Evolutionary conservation across 371 early-diverging fungal genomes (phyloP).

Genomic region (Apophysomyces elegans): DNA sequence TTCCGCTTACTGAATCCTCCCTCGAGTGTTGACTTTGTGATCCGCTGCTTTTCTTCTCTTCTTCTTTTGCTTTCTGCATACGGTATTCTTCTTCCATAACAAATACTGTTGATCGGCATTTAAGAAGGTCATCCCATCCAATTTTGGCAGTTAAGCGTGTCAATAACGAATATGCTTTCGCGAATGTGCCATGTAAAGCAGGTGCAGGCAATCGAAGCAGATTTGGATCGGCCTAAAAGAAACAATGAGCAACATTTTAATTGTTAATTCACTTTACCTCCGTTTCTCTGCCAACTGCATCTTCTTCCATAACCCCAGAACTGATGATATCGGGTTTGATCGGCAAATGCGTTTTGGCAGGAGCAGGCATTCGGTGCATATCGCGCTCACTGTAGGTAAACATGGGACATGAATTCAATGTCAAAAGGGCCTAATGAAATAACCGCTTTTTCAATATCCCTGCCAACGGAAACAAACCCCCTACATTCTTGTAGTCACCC

Average conservation of each 20-base stretch:
- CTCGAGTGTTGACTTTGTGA: constrained; percentile 23
- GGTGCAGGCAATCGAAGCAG: constrained; percentile 86
- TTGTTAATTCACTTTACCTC: constrained; percentile 47
- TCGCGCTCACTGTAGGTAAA: constrained; percentile 92
- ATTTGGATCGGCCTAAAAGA: constrained; percentile 56
- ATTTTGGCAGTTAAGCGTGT: constrained; percentile 78
- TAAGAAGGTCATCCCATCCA: constrained; percentile 95
- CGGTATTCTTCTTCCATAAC: constrained; percentile 99
- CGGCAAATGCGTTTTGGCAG: constrained; percentile 80
- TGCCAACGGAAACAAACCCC: constrained; percentile 8
- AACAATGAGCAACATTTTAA: neutral
- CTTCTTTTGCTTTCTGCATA: constrained; percentile 70
- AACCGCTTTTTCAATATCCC: neutral
- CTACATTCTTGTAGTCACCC: constrained; percentile 82
- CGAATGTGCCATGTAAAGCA: constrained; percentile 89
- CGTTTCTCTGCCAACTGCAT: constrained; percentile 68
- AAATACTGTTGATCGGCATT: constrained; percentile 84
- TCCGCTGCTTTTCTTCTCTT: constrained; percentile 48
- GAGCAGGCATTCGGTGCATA: constrained; percentile 90
- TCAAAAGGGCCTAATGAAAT: constrained; percentile 77
- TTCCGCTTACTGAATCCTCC: constrained; percentile 16
- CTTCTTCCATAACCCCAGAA: constrained; percentile 70
- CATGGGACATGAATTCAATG: constrained; percentile 97
- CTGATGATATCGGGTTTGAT: constrained; percentile 69
- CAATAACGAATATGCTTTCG: constrained; percentile 83